These are phyloP conservation scores for Geotrichum ghanense DNA, from an alignment of 805 yeast genomes.

Conservation along the genomic window DNA sequence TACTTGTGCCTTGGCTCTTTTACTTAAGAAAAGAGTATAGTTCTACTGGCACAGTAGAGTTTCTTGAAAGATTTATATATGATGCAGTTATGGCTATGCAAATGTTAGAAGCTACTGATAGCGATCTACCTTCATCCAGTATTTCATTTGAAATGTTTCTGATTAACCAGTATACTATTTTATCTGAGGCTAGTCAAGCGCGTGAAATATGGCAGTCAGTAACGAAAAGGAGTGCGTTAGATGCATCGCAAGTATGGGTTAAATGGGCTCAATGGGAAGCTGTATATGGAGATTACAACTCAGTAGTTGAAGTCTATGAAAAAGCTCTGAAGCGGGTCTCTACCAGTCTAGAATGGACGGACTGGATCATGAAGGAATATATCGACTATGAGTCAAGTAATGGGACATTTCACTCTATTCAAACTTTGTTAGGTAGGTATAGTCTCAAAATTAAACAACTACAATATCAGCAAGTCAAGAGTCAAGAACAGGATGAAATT, in stretches of 20 bases:
- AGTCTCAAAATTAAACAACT: constrained; percentile 2
- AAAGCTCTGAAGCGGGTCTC: constrained; percentile 21
- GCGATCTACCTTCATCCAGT: neutral
- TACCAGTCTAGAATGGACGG: constrained; percentile 37
- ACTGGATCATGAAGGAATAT: constrained; percentile 36
- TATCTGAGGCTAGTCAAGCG: constrained; percentile 25
- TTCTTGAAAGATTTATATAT: neutral
- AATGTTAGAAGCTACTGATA: neutral
- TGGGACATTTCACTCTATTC: constrained; percentile 23
- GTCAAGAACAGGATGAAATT: neutral
- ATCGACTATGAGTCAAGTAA: constrained; percentile 26
- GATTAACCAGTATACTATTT: constrained; percentile 26
- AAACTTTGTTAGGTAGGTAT: constrained; percentile 11
- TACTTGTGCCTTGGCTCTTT: constrained; percentile 4
- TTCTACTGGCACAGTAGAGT: neutral
- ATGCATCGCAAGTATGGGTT: constrained; percentile 39
- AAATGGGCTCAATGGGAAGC: constrained; percentile 32
- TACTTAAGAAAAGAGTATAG: constrained; percentile 3
- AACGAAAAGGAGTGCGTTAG: constrained; percentile 18
- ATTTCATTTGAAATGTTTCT: constrained; percentile 28
- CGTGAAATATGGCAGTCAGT: constrained; percentile 19
- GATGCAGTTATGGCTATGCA: neutral
- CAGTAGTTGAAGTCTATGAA: constrained; percentile 23
- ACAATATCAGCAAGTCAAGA: neutral
- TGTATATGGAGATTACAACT: constrained; percentile 18